Evolutionary conservation across 2,329 filamentous ascomycete genomes (phyloP).

Genomic region (Colletotrichum scovillei): DNA sequence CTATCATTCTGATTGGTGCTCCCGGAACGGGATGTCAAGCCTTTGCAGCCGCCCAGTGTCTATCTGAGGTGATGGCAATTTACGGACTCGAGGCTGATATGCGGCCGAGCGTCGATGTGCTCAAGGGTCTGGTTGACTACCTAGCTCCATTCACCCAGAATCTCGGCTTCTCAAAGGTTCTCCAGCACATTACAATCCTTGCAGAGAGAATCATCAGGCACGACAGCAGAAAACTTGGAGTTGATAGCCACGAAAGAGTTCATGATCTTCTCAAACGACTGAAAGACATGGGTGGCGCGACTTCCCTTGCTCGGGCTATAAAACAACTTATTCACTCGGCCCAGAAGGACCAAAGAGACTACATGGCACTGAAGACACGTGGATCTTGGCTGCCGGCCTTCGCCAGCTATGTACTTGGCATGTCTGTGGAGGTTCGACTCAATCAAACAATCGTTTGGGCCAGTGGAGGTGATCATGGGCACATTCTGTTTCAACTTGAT

Average conservation of each 20-base stretch:
- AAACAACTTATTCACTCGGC: neutral
- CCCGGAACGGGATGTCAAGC: fast-evolving
- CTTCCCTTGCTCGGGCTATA: neutral
- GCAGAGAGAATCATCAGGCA: neutral
- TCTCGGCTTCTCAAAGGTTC: neutral
- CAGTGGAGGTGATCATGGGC: neutral
- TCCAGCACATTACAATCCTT: neutral
- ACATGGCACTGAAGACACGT: neutral
- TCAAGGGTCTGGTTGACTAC: neutral
- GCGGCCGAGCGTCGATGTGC: neutral
- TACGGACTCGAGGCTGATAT: neutral
- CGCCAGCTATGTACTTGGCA: neutral
- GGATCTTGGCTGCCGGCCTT: neutral
- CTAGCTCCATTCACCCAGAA: neutral
- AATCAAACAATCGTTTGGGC: neutral
- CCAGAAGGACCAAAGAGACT: neutral
- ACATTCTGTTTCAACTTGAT: neutral
- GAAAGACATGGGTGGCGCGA: neutral
- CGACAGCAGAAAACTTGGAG: fast-evolving
- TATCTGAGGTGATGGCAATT: neutral
- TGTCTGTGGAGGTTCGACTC: neutral
- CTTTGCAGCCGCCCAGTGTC: neutral
- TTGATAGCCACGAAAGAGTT: too few species aligned
- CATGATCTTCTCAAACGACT: fast-evolving
- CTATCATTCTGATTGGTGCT: neutral